These are phyloP conservation scores for Phalaenopsis hybrid DNA, from an alignment of 116 monocot genomes.

Conservation along the genomic window DNA sequence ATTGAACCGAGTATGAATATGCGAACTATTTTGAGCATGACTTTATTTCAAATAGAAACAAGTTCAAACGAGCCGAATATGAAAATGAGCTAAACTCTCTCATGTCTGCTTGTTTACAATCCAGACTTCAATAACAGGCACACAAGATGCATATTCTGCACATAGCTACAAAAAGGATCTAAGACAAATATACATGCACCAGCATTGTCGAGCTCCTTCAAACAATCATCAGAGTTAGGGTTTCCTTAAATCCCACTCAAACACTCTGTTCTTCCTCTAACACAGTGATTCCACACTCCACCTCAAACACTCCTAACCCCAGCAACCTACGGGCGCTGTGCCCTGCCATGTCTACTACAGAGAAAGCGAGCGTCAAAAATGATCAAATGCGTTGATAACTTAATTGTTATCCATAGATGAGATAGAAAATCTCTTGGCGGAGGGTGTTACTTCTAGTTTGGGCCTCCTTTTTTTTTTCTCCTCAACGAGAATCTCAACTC, in stretches of 20 bases:
- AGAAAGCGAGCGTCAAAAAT: not conserved
- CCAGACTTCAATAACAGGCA: not conserved
- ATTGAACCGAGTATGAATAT: no score
- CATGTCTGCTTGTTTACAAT: no score
- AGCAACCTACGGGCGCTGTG: not conserved
- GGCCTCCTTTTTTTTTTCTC: no score
- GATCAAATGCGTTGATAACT: not conserved
- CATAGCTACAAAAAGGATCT: not conserved
- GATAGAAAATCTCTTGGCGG: not conserved
- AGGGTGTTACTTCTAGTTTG: no score
- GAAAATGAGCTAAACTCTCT: no score
- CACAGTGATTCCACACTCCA: not conserved
- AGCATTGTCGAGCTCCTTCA: constrained; percentile 11
- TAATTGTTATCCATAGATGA: not conserved
- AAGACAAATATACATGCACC: constrained; percentile 9
- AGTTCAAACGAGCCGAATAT: no score
- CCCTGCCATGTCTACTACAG: not conserved
- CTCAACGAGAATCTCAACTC: no score
- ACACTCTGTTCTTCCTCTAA: constrained; percentile 6
- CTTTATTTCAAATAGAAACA: no score
- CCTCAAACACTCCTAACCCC: not conserved
- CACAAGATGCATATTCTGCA: not conserved
- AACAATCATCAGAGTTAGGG: constrained; percentile 15
- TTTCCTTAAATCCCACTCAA: constrained; percentile 12
- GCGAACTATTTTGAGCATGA: no score